These are phyloP conservation scores for Leccinum boreale DNA, from an alignment of 768 basidiomycete species.

Conservation along the genomic window DNA sequence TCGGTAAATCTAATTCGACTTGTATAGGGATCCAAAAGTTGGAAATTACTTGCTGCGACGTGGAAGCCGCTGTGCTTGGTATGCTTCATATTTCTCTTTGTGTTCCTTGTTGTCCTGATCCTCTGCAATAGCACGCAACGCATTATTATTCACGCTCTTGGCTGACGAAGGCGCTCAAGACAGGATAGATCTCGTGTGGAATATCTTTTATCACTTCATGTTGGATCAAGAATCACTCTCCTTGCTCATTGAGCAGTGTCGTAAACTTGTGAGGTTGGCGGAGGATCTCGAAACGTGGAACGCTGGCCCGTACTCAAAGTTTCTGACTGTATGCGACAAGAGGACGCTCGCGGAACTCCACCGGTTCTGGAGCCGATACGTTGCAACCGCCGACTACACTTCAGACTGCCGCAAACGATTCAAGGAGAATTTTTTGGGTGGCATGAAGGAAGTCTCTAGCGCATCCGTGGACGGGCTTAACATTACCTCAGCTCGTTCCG, in stretches of 20 bases:
- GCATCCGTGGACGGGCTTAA: background rate
- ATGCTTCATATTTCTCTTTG: background rate
- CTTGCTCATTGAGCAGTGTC: constrained; percentile 28
- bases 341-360: constrained; percentile 23
- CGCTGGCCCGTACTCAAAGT: constrained; percentile 24
- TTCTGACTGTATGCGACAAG: constrained; percentile 23
- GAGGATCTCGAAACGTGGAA: constrained; percentile 22
- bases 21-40: constrained; percentile 22
- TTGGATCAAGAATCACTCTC: constrained; percentile 23
- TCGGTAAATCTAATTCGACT: background rate
- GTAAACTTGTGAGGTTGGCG: constrained; percentile 18
- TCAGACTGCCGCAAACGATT: constrained; percentile 9
- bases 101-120: background rate
- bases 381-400: constrained; percentile 11
- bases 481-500: constrained; percentile 23
- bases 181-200: constrained; percentile 24
- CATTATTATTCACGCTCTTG: constrained; percentile 27
- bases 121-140: constrained; percentile 25
- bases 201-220: constrained; percentile 30
- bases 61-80: constrained; percentile 31
- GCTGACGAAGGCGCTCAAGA: constrained; percentile 20
- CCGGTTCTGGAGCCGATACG: constrained; percentile 21
- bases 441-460: constrained; percentile 14
- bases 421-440: constrained; percentile 17
- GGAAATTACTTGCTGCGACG: constrained; percentile 30